Evolutionary conservation across 345 rosid species (phyloP).

Genomic region (Aquilaria sinensis): DNA sequence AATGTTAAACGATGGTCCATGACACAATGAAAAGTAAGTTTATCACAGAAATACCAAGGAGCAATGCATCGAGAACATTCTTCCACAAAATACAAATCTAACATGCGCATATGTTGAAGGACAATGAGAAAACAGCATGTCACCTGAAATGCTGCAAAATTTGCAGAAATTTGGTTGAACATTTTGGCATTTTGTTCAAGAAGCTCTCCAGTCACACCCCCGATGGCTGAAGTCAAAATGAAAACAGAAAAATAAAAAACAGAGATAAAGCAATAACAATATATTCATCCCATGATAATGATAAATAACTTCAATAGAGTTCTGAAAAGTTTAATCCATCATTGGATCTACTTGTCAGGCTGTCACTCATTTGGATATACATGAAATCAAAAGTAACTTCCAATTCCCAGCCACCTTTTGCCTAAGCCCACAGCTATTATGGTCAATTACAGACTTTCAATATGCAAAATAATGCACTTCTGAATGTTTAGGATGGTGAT

Average conservation of each 20-base stretch:
- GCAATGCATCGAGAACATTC: neutral
- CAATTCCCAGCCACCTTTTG: too few species aligned
- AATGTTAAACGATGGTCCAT: too few species aligned
- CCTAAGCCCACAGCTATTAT: too few species aligned
- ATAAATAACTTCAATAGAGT: neutral
- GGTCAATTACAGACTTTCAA: too few species aligned
- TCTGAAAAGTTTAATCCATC: neutral
- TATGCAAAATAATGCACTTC: too few species aligned
- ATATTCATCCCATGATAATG: too few species aligned
- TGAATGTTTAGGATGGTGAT: too few species aligned
- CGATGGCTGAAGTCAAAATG: conserved; percentile 49
- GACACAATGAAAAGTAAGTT: too few species aligned
- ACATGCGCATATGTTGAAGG: neutral
- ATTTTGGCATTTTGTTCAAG: conserved; percentile 73
- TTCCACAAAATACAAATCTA: neutral
- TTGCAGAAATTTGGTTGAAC: conserved; percentile 62
- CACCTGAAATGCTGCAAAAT: conserved; percentile 71
- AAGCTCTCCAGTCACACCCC: conserved; percentile 67
- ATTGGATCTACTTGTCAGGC: too few species aligned
- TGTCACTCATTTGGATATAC: too few species aligned
- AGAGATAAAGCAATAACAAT: neutral
- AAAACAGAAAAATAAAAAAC: conserved; percentile 5
- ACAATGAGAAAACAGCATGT: conserved; percentile 9
- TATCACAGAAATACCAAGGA: too few species aligned
- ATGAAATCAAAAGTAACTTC: too few species aligned